A percentile compares a stretch with the other conserved stretches of the same genome.
These are phyloP conservation scores for Leishmania gerbilli DNA, from an alignment of 208 protist species.

Conservation along the genomic window DNA sequence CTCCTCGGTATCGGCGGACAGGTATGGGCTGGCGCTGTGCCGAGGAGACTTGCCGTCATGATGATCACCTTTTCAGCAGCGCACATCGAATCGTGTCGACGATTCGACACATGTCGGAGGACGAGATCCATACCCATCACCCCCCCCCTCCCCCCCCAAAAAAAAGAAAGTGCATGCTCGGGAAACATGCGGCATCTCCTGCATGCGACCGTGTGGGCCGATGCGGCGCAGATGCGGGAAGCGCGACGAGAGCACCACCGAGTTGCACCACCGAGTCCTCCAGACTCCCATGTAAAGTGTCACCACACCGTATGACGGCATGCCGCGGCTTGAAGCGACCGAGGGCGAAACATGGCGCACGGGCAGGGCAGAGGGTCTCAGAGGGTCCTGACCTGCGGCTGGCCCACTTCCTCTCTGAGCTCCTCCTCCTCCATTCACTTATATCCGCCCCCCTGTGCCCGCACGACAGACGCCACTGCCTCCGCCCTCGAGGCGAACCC, in stretches of 20 bases:
- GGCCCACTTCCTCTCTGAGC: not conserved
- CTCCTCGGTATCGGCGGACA: not conserved
- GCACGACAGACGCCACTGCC: too few relatives aligned
- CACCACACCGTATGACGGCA: not conserved
- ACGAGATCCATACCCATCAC: not conserved
- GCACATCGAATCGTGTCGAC: not conserved
- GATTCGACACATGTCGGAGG: not conserved
- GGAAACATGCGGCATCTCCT: not conserved
- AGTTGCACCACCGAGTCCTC: not conserved
- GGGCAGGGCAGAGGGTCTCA: not conserved
- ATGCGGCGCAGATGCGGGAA: not conserved
- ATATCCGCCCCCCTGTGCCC: not conserved
- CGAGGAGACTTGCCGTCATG: not conserved
- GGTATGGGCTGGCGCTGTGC: not conserved
- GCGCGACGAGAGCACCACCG: not conserved
- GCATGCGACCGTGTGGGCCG: not conserved
- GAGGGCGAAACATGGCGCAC: not conserved
- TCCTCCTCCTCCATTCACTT: not conserved
- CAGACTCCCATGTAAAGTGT: not conserved
- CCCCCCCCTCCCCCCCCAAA: too few relatives aligned
- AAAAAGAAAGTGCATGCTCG: not conserved
- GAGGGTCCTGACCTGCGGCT: not conserved
- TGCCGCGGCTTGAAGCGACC: not conserved
- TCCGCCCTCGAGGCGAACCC: not conserved
- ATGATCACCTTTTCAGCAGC: not conserved